A percentile compares a stretch with the other conserved stretches of the same genome.
phyloP scores from a whole-genome alignment of 208 protist genomes.

The Blechomonas ayalai region DNA sequence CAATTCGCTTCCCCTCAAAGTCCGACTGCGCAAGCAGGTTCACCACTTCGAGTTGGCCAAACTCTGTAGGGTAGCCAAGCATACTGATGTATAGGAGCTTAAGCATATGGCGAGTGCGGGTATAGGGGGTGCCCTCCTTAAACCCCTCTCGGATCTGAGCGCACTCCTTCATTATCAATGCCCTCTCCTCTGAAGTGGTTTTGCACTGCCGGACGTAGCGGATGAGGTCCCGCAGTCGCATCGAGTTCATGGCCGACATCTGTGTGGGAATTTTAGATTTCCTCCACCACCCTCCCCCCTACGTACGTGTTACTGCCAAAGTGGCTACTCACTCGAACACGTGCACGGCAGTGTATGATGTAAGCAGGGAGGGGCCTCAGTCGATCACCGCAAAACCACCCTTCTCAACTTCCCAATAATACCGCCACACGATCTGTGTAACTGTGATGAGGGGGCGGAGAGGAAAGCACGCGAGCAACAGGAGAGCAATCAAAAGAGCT shows the following conservation, averaged over 20 bases:
- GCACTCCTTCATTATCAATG: conserved; percentile 94
- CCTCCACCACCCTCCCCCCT: background rate
- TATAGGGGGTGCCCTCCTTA: conserved; percentile 86
- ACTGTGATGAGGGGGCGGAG: too few relatives aligned
- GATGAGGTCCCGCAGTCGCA: conserved; percentile 95
- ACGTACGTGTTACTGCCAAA: background rate
- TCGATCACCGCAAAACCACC: too few relatives aligned
- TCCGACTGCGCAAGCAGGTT: conserved; percentile 94
- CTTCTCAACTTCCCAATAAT: too few relatives aligned
- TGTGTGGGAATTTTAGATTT: conserved; percentile 2
- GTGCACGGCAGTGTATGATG: too few relatives aligned
- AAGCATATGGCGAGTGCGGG: conserved; percentile 96
- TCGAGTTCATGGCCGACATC: conserved; percentile 69
- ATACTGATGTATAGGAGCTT: conserved; percentile 99
- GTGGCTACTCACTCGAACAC: background rate
- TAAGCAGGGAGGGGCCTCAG: too few relatives aligned
- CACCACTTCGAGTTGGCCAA: conserved; percentile 99
- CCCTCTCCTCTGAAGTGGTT: conserved; percentile 95
- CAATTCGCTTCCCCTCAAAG: conserved; percentile 97
- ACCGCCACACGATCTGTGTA: too few relatives aligned
- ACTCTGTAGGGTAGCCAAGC: conserved; percentile 99
- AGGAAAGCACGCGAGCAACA: too few relatives aligned
- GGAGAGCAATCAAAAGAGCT: too few relatives aligned
- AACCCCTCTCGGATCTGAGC: conserved; percentile 93
- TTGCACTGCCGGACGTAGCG: conserved; percentile 94